Percentiles rank a stretch among this genome's conserved stretches.
Conservation (phyloP, 1,284 basidiomycete genomes). For the Mycena citricolor region DNA sequence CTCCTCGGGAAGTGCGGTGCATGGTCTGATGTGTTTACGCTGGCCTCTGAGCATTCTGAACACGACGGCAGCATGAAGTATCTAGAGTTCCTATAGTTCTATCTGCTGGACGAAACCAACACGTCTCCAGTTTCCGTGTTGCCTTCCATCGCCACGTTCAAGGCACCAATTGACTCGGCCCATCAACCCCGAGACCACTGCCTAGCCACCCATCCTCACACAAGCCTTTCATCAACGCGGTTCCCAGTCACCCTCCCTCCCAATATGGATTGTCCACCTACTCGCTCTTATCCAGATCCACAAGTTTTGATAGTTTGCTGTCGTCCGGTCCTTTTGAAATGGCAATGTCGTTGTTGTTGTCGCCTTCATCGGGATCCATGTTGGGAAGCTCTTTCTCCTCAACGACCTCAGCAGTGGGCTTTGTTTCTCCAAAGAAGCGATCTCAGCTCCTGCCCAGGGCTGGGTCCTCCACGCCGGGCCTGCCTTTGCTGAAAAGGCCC, state of each 20-base stretch:
- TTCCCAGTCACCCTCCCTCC: conserved; percentile 25
- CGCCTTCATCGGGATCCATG: conserved; percentile 33
- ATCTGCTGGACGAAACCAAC: conserved; percentile 76
- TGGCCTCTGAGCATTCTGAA: not conserved
- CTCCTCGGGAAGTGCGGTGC: conserved; percentile 81
- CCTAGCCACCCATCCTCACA: conserved; percentile 11
- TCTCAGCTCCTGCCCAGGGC: conserved; percentile 19
- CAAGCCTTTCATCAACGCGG: conserved; percentile 26
- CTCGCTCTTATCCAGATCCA: conserved; percentile 27
- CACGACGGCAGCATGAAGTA: conserved; percentile 77
- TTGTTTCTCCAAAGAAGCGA: conserved; percentile 33
- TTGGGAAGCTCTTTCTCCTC: conserved; percentile 44
- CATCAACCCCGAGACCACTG: conserved; percentile 19
- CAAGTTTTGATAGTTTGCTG: conserved; percentile 35
- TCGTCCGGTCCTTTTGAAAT: no score
- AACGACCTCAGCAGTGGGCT: conserved; percentile 40
- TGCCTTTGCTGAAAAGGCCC: conserved; percentile 10
- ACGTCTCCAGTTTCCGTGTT: no score
- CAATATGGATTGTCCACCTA: conserved; percentile 32
- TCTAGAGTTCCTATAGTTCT: conserved; percentile 90
- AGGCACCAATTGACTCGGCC: conserved; percentile 25
- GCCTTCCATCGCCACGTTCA: no score
- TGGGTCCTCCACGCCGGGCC: conserved; percentile 7
- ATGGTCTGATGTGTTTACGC: conserved; percentile 28
- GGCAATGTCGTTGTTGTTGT: conserved; percentile 27